Base-by-base conservation (phyloP, 345 rosid species). In the Eucalyptus tenuipes region DNA sequence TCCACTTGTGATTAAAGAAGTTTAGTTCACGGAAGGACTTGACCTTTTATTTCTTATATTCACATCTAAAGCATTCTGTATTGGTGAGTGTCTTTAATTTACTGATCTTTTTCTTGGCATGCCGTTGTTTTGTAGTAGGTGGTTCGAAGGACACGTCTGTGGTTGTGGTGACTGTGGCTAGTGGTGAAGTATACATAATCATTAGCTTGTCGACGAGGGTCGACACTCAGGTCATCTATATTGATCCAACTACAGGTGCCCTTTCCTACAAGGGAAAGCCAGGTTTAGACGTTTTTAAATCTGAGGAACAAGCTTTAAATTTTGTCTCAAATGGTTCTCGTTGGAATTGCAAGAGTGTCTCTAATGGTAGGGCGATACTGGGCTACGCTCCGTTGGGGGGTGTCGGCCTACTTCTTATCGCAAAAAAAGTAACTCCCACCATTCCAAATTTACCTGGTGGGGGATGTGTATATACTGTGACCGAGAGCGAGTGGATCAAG, bases 331-430 rank as follows among this genome's bases (percentile, higher is more conserved):
- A 93, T 87, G 98, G 97, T 49, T 95, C 98, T 59, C 92, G 91
- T 84, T 94, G 96, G 92, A 89, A 75, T 59, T 91, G 92, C 88
- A 92, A 89, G 94, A 94, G 94, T 88, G 86, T 90, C 55, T 89
- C 89, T 88, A 88, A 90, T 91, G 99, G 93, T 55, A 94, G 92
- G 93, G 99, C 94, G 7, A 94, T 97, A 89, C 90, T 97, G 52
- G 99, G 99, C 59, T 97, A 97, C 89, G 97, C 98, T 85, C 95
- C 96, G 82, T 90, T 97, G 92, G 98, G 99, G 90, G 93, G 97
- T 88, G 92, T 89, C 57, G 96, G 97, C 47, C 88, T 95, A 94
- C 99, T 97, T 91, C 94, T 97, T 47, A 94, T 97, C 61, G 99
- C 99, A 29, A 97, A 97, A 17, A 95, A 92, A 95, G 89, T 97